Evolutionary conservation across 2,329 filamentous ascomycete genomes (phyloP).

Genomic region (Aspergillus tanneri): DNA sequence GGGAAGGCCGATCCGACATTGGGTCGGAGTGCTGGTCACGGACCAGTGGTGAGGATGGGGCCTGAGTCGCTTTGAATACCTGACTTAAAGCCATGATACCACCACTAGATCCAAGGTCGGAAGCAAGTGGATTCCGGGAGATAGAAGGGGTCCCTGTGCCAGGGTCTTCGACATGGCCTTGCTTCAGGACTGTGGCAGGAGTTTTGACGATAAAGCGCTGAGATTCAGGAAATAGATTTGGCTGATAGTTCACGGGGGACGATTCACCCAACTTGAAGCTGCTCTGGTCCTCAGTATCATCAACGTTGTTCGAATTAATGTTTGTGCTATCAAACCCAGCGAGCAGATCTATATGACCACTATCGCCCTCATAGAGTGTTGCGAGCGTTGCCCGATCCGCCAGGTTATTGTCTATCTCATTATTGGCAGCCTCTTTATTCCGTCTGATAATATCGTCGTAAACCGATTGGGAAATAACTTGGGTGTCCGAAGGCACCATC

Average conservation of each 20-base stretch:
- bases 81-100: constrained; percentile 49
- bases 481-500: constrained; percentile 42
- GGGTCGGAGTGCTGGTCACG: constrained; percentile 38
- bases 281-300: constrained; percentile 52
- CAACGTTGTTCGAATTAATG: constrained; percentile 29
- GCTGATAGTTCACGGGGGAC: constrained; percentile 38
- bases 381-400: constrained; percentile 37
- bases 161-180: constrained; percentile 28
- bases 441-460: constrained; percentile 42
- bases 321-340: constrained; percentile 37
- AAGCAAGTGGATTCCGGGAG: constrained; percentile 45
- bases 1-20: constrained; percentile 50
- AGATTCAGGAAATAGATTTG: constrained; percentile 47
- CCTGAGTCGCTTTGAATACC: constrained; percentile 50
- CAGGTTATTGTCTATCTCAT: constrained; percentile 22
- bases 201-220: constrained; percentile 47
- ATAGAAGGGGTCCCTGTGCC: constrained; percentile 39
- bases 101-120: constrained; percentile 36
- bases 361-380: constrained; percentile 44
- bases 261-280: constrained; percentile 36
- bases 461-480: constrained; percentile 47
- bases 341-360: constrained; percentile 45
- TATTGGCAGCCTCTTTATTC: constrained; percentile 33
- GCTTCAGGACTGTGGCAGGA: constrained; percentile 41
- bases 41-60: constrained; percentile 46